Evolutionary conservation across 805 yeast genomes (phyloP), one percentile per base, ranked within the genome.

Genomic region (Cyberlindnera lachancei): DNA sequence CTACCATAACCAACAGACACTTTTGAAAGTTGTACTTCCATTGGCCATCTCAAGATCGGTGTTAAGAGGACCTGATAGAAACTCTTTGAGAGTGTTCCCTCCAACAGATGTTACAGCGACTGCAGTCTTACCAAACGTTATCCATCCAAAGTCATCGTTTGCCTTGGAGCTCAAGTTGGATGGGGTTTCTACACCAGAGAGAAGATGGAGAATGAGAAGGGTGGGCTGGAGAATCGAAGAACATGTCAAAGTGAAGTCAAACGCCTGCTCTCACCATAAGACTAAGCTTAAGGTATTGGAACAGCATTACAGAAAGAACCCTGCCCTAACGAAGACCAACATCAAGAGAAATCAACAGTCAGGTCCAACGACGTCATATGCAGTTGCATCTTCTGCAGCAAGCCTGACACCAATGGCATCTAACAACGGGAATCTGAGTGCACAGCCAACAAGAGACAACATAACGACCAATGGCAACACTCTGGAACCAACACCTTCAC

Each of bases 191-290:
- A 63, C 71, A 5, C 62, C 64, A 10, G 78, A 70, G 36, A 56
- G 61, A 41, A 66, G 96, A 41, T 92, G 98, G 98, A 71, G 94
- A 57, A 79, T 92, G 88, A 68, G 96, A 30, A 84, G 86, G 52
- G 58, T 92, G 25, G 69, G 69, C 36, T 92, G 97, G 97, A 69
- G 85, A 49, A 70, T 92, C 12, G 95, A 90, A 50, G 97, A 92
- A 52, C 70, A 68, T 30, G 69, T 79, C n/a, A 73, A 77, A 46
- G 65, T 85, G 13, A 66, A 69, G 40, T 69, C 75, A 3, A 52
- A 60, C 44, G 59, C 77, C 19, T 87, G 95, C 58, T 53, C 58
- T 7, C 38, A 58, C 22, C 95, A 85, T 52, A 55, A 55, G 25
- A 41, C 57, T 9, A 78, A 78, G 46, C 58, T 77, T 30, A 60